These are phyloP conservation scores for Mucor mucedo DNA, from an alignment of 371 early-diverging fungal species.

Conservation along the genomic window DNA sequence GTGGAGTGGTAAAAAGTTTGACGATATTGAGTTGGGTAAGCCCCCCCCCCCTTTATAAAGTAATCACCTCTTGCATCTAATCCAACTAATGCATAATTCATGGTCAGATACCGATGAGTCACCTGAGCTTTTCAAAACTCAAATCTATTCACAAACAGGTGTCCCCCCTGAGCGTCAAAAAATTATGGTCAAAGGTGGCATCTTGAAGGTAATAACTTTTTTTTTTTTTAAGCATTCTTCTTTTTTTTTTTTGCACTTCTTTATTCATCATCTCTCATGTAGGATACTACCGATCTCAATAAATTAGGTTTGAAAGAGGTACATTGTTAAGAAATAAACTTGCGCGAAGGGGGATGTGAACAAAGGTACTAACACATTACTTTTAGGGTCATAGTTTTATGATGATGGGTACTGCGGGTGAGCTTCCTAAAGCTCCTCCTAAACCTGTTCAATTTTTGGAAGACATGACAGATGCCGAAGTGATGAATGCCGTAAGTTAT, in stretches of 20 bases:
- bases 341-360: not conserved
- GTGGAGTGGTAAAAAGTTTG: slow-evolving; percentile 91
- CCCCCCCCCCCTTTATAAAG: not conserved
- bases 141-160: slow-evolving; percentile 91
- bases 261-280: not conserved
- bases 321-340: slow-evolving; percentile 7
- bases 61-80: too few relatives aligned
- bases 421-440: slow-evolving; percentile 77
- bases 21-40: slow-evolving; percentile 72
- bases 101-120: slow-evolving; percentile 70
- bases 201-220: slow-evolving; percentile 74
- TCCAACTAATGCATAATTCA: not conserved
- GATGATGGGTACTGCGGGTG: slow-evolving; percentile 97
- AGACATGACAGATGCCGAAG: slow-evolving; percentile 89
- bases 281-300: slow-evolving; percentile 80
- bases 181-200: slow-evolving; percentile 93
- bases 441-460: slow-evolving; percentile 82
- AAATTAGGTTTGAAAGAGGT: slow-evolving; percentile 71
- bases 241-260: not conserved
- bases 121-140: slow-evolving; percentile 84
- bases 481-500: slow-evolving; percentile 78
- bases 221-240: not conserved
- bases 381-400: slow-evolving; percentile 67
- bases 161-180: slow-evolving; percentile 95
- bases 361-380: not conserved